Conservation (phyloP, 306 rosid species). For the Mimosa pudica region DNA sequence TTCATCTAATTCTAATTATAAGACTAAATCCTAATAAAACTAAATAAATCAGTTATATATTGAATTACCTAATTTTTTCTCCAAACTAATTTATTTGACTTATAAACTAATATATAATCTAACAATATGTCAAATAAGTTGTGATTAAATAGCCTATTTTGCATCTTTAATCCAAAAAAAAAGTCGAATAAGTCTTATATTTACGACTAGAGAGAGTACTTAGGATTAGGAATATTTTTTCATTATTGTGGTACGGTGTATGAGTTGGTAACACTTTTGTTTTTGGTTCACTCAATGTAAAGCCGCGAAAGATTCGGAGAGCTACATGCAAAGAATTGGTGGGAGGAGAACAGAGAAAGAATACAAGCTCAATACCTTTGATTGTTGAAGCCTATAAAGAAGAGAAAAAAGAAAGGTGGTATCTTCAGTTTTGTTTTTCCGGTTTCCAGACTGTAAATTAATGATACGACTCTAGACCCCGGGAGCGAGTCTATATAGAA, state of each 20-base stretch:
- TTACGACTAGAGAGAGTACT: too few species aligned
- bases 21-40: too few species aligned
- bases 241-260: not conserved
- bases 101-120: too few species aligned
- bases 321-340: constrained; percentile 83
- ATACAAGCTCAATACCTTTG: constrained; percentile 92
- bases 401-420: constrained; percentile 22
- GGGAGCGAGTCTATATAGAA: constrained; percentile 27
- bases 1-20: too few species aligned
- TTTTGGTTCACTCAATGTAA: constrained; percentile 17
- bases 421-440: constrained; percentile 42
- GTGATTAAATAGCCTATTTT: too few species aligned
- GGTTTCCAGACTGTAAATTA: constrained; percentile 22
- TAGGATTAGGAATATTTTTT: not conserved
- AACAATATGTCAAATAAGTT: too few species aligned
- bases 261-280: not conserved
- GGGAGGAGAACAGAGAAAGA: constrained; percentile 94
- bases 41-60: too few species aligned
- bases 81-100: too few species aligned
- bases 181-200: too few species aligned
- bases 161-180: too few species aligned
- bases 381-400: constrained; percentile 21
- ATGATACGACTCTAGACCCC: too few species aligned
- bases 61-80: too few species aligned
- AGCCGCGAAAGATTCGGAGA: constrained; percentile 92